Evolutionary conservation across 176 grass and related monocot genomes (phyloP).

Genomic region (Canna indica): DNA sequence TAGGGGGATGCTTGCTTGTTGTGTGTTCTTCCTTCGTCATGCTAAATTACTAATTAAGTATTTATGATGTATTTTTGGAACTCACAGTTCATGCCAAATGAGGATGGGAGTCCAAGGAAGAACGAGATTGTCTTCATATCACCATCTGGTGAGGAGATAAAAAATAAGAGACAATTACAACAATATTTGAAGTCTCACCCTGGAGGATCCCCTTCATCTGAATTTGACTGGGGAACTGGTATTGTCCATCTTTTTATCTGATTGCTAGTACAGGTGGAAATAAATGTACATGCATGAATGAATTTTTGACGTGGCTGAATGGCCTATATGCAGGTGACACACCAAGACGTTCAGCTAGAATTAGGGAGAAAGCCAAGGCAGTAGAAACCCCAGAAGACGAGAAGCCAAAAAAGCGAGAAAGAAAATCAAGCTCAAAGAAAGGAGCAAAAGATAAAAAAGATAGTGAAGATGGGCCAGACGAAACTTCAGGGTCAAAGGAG

Average conservation of each 20-base stretch:
- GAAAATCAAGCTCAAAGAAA: constrained; percentile 23
- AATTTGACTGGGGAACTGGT: constrained; percentile 25
- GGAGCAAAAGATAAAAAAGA: constrained; percentile 11
- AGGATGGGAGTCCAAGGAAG: constrained; percentile 18
- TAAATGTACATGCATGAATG: neutral
- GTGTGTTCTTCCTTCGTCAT: neutral
- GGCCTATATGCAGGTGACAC: constrained; percentile 5
- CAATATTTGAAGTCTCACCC: constrained; percentile 14
- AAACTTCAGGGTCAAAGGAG: neutral
- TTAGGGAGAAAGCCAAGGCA: constrained; percentile 19
- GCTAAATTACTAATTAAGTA: neutral
- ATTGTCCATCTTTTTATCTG: neutral
- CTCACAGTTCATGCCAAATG: constrained; percentile 15
- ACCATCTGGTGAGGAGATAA: constrained; percentile 16
- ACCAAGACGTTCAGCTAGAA: constrained; percentile 16
- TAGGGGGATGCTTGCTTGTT: neutral
- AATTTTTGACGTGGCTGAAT: neutral
- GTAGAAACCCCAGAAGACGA: constrained; percentile 16
- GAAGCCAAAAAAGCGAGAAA: constrained; percentile 18
- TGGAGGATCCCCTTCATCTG: constrained; percentile 20
- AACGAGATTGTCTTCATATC: constrained; percentile 22
- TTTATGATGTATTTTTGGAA: neutral
- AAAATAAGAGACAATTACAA: constrained; percentile 18
- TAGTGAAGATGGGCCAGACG: neutral
- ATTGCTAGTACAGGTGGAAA: neutral